Evolutionary conservation across 345 rosid species (phyloP).

Genomic region (Eucalyptus cloeziana): DNA sequence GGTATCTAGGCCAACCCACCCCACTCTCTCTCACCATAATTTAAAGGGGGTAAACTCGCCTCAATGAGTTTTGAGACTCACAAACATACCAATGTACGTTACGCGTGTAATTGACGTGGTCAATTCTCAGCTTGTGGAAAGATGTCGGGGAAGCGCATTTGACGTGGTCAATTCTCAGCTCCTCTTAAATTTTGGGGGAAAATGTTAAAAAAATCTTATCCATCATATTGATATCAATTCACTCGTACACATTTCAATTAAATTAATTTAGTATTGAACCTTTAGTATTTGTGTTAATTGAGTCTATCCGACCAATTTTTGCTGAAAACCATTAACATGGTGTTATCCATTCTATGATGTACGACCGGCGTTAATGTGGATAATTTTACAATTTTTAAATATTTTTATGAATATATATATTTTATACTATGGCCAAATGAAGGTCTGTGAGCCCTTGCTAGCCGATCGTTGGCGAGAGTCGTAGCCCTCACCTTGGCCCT

Average conservation of each 20-base stretch:
- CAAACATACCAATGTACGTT: not conserved
- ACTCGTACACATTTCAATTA: rapidly evolving
- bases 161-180: too few species aligned
- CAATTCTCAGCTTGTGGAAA: not conserved
- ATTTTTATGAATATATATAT: too few species aligned
- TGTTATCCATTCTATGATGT: rapidly evolving
- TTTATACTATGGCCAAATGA: not conserved
- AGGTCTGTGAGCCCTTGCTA: not conserved
- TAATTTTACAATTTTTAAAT: too few species aligned
- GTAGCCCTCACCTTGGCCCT: not conserved
- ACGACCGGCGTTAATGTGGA: rapidly evolving
- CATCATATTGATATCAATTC: rapidly evolving
- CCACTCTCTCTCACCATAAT: not conserved
- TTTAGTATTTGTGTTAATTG: too few species aligned
- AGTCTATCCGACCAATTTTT: rapidly evolving
- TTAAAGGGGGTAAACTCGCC: not conserved
- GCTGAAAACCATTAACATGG: rapidly evolving
- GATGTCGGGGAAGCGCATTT: not conserved
- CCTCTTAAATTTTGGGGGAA: not conserved
- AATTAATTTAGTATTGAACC: too few species aligned
- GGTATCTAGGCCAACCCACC: not conserved
- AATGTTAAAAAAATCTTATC: rapidly evolving
- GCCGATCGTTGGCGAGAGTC: rapidly evolving
- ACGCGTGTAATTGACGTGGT: not conserved
- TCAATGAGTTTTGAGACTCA: too few species aligned